Conservation (phyloP, 1,284 basidiomycete species). For the Cryptococcus sp. region DNA sequence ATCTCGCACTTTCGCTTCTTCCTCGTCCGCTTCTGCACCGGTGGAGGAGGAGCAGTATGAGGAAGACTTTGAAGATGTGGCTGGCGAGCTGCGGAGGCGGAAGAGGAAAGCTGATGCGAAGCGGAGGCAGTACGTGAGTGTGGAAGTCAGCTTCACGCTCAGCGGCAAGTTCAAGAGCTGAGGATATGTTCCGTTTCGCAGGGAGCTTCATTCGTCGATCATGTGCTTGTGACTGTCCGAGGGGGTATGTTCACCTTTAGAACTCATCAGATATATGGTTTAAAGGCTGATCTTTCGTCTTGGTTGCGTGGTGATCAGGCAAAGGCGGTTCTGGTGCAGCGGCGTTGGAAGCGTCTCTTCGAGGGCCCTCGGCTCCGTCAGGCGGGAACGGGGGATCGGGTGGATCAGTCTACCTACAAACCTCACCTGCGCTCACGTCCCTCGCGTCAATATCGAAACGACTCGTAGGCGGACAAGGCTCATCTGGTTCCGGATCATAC, state of each 20-base stretch:
- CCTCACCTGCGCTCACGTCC: constrained; percentile 72
- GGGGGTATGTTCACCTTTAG: constrained; percentile 60
- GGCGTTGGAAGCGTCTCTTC: constrained; percentile 78
- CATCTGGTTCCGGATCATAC: constrained; percentile 77
- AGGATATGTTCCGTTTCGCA: constrained; percentile 37
- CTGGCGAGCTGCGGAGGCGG: constrained; percentile 40
- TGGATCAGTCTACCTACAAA: constrained; percentile 79
- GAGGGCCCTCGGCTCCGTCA: constrained; percentile 77
- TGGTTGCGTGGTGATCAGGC: constrained; percentile 55
- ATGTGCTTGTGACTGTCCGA: constrained; percentile 71
- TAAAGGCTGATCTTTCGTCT: constrained; percentile 7
- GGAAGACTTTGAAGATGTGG: constrained; percentile 36
- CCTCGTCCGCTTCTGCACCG: no score
- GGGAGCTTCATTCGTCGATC: constrained; percentile 79
- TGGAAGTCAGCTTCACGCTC: neutral
- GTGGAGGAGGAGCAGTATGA: neutral
- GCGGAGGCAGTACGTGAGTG: constrained; percentile 43
- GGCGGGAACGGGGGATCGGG: constrained; percentile 88
- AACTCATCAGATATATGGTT: no score
- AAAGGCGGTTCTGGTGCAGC: constrained; percentile 81
- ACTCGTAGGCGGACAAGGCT: constrained; percentile 68
- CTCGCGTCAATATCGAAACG: constrained; percentile 71
- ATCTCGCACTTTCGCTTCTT: no score
- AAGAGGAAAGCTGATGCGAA: constrained; percentile 48
- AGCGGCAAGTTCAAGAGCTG: neutral